Percentiles rank a stretch among this genome's conserved stretches.
These are phyloP conservation scores for Cystobasidiaceae sp. DNA, from an alignment of 1,284 basidiomycete genomes.

Conservation along the genomic window DNA sequence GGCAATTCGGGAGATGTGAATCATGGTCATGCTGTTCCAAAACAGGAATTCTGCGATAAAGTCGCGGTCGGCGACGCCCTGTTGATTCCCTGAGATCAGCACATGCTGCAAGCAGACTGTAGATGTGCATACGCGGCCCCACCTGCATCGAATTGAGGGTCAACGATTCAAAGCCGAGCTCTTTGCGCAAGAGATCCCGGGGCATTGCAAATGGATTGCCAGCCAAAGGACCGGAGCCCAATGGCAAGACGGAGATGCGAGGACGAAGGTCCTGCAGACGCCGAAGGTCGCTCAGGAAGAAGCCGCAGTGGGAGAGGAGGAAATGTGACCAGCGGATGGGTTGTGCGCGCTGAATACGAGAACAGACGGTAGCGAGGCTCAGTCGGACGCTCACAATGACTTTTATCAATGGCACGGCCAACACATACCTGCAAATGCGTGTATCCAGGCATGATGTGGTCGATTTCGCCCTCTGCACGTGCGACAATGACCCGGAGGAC, in stretches of 20 bases:
- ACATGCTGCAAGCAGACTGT: too few species aligned
- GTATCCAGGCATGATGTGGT: constrained; percentile 88
- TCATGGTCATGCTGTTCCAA: constrained; percentile 89
- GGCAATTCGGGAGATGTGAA: constrained; percentile 87
- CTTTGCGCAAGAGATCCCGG: constrained; percentile 76
- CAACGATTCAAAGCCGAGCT: constrained; percentile 75
- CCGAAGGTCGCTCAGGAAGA: constrained; percentile 80
- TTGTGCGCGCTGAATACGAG: constrained; percentile 92
- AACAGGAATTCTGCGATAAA: constrained; percentile 96
- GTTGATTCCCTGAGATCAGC: too few species aligned
- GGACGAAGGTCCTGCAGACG: constrained; percentile 75
- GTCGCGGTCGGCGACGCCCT: constrained; percentile 88
- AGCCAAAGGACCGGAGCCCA: constrained; percentile 89
- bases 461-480: constrained; percentile 85
- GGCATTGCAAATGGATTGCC: constrained; percentile 93
- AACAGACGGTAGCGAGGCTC: background rate
- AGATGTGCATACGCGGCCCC: background rate
- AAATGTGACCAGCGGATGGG: constrained; percentile 98
- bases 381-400: background rate
- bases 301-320: constrained; percentile 88
- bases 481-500: constrained; percentile 83
- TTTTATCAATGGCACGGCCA: background rate
- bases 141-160: constrained; percentile 86
- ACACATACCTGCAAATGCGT: constrained; percentile 81
- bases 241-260: constrained; percentile 83